A percentile compares a stretch with the other conserved stretches of the same genome.
phyloP scores from a whole-genome alignment of 1,139 yeast genomes.

The Nakaseomyces glabratus region DNA sequence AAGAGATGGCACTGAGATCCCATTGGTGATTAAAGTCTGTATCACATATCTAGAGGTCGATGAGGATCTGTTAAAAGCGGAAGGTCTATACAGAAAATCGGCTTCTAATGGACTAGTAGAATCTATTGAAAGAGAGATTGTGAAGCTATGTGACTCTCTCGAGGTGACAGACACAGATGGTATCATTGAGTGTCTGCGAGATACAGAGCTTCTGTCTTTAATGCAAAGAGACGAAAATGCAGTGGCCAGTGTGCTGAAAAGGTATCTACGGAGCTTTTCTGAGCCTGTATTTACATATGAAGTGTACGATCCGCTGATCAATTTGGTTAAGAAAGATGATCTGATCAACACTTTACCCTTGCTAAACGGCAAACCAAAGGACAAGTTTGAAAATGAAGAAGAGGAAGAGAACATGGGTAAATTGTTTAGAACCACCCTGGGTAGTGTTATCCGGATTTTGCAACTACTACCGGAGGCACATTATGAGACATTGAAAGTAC shows the following conservation, averaged over 20 bases:
- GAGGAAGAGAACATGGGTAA: slow-evolving; percentile 4
- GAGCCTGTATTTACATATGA: slow-evolving; percentile 72
- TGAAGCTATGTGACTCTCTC: slow-evolving; percentile 5
- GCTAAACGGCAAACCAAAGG: background rate
- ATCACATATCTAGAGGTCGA: slow-evolving; percentile 58
- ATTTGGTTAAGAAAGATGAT: slow-evolving; percentile 35
- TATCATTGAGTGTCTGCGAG: background rate
- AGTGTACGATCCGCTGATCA: slow-evolving; percentile 57
- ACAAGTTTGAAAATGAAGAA: slow-evolving; percentile 1
- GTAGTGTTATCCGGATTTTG: slow-evolving; percentile 33
- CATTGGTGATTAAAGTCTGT: slow-evolving; percentile 67
- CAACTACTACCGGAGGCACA: slow-evolving; percentile 59
- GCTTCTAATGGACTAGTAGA: slow-evolving; percentile 59
- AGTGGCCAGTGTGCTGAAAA: slow-evolving; percentile 74
- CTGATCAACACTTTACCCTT: slow-evolving; percentile 13
- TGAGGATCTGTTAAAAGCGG: slow-evolving; percentile 55
- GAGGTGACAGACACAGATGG: background rate
- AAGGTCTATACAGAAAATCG: slow-evolving; percentile 85
- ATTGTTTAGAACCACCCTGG: slow-evolving; percentile 21
- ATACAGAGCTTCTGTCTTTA: slow-evolving; percentile 1
- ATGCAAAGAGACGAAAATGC: slow-evolving; percentile 67
- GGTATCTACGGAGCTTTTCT: slow-evolving; percentile 77
- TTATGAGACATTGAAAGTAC: slow-evolving; percentile 42
- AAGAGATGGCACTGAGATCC: slow-evolving; percentile 53
- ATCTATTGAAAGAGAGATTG: slow-evolving; percentile 29